A percentile compares a stretch with the other conserved stretches of the same genome.
Evolutionary conservation across 495 filamentous ascomycete species (phyloP).

Genomic region (Viridothelium virens): DNA sequence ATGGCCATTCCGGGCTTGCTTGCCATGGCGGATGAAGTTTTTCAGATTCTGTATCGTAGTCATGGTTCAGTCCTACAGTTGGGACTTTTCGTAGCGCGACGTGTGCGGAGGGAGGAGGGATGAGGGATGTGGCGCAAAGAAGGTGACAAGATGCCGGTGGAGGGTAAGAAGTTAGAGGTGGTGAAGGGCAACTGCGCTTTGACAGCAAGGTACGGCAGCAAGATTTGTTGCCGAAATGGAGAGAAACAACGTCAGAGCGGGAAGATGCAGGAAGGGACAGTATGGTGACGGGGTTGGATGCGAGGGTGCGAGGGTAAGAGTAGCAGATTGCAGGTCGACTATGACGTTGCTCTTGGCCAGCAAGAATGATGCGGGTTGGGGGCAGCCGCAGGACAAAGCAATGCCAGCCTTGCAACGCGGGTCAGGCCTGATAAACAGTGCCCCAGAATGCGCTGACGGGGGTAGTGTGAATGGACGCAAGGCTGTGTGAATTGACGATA

Average conservation of each 20-base stretch:
- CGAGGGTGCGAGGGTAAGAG: not conserved
- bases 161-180: not conserved
- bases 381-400: not conserved
- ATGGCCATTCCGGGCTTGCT: conserved; percentile 73
- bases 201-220: not conserved
- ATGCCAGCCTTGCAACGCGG: not conserved
- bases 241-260: not conserved
- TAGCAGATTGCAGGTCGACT: not conserved
- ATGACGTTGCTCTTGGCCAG: conserved; percentile 4
- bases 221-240: not conserved
- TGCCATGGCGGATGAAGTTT: conserved; percentile 98
- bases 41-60: conserved; percentile 66
- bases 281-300: not conserved
- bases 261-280: conserved; percentile 7
- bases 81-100: not conserved
- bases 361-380: conserved; percentile 9
- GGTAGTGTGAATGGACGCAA: no score
- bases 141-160: not conserved
- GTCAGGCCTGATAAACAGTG: no score
- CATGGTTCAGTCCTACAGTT: conserved; percentile 14
- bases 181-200: not conserved
- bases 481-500: no score
- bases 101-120: not conserved
- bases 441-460: no score
- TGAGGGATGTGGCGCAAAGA: conserved; percentile 14